phyloP scores from a whole-genome alignment of 1,284 basidiomycete genomes.

The Ustilago xerochloae region DNA sequence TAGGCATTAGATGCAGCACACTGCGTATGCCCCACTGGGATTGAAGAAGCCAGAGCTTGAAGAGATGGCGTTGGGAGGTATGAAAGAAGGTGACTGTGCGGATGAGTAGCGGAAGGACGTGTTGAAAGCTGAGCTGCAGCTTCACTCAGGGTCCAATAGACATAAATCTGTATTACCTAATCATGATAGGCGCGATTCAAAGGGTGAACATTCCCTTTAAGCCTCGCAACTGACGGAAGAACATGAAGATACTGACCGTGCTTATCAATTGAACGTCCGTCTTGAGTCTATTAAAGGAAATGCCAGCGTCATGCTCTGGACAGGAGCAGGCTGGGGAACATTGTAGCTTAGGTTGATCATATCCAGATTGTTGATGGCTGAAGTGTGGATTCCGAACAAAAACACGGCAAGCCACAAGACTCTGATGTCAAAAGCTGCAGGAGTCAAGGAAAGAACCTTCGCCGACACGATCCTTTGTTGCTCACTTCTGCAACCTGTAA shows the following conservation, averaged over 20 bases:
- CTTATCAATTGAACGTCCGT: no score
- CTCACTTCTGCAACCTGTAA: no score
- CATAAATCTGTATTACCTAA: not conserved
- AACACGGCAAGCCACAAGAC: conserved; percentile 18
- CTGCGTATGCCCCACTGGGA: no score
- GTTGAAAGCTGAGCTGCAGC: not conserved
- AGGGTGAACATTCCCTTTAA: no score
- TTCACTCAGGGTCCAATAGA: conserved; percentile 1
- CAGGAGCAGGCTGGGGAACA: not conserved
- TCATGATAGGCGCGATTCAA: not conserved
- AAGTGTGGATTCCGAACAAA: not conserved
- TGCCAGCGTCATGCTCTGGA: not conserved
- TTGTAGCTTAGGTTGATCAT: not conserved
- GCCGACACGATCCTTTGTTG: not conserved
- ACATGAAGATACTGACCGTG: no score
- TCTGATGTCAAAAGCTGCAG: not conserved
- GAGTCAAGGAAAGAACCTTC: conserved; percentile 14
- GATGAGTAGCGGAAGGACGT: not conserved
- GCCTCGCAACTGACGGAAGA: no score
- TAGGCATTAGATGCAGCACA: no score
- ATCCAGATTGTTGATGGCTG: not conserved
- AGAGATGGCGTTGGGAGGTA: not conserved
- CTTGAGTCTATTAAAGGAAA: not conserved
- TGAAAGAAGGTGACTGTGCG: not conserved
- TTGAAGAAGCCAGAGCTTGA: no score